Evolutionary conservation across 106 monocot species (phyloP).

Genomic region (Posidonia australis): DNA sequence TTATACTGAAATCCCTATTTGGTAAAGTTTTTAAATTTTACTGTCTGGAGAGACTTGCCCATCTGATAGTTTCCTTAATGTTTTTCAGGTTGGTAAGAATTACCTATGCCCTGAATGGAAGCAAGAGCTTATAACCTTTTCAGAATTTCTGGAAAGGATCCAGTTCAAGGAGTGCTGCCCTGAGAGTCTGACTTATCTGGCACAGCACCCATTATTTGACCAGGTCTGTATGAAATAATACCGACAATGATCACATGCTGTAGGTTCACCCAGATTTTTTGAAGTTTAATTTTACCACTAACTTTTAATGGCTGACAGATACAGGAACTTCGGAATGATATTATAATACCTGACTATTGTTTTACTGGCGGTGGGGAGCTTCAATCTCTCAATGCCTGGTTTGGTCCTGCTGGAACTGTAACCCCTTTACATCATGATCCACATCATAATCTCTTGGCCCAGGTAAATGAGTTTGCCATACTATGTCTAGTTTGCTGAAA

Average conservation of each 20-base stretch:
- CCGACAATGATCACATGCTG: too few relatives aligned
- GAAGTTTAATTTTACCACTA: not conserved
- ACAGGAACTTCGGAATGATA: conserved; percentile 71
- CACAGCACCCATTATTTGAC: conserved; percentile 94
- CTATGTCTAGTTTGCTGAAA: too few relatives aligned
- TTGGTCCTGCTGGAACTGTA: conserved; percentile 89
- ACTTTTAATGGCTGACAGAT: conserved; percentile 37
- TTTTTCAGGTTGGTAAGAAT: conserved; percentile 82
- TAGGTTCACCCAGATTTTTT: not conserved
- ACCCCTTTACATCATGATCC: conserved; percentile 97
- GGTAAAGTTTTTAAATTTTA: conserved; percentile 7
- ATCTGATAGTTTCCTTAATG: not conserved
- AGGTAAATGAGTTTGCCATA: conserved; percentile 28
- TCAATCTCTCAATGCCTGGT: conserved; percentile 92
- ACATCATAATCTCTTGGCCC: conserved; percentile 92
- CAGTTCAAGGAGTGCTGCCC: conserved; percentile 23
- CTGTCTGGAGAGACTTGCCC: not conserved
- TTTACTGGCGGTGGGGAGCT: conserved; percentile 91
- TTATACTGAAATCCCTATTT: conserved; percentile 3
- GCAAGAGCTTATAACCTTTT: conserved; percentile 89
- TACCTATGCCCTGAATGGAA: conserved; percentile 84
- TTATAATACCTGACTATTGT: conserved; percentile 93
- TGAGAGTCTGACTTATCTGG: conserved; percentile 61
- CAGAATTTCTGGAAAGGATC: conserved; percentile 81
- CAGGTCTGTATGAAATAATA: conserved; percentile 34